phyloP scores from a whole-genome alignment of 1,284 basidiomycete species.

The Termitomyces sp. region DNA sequence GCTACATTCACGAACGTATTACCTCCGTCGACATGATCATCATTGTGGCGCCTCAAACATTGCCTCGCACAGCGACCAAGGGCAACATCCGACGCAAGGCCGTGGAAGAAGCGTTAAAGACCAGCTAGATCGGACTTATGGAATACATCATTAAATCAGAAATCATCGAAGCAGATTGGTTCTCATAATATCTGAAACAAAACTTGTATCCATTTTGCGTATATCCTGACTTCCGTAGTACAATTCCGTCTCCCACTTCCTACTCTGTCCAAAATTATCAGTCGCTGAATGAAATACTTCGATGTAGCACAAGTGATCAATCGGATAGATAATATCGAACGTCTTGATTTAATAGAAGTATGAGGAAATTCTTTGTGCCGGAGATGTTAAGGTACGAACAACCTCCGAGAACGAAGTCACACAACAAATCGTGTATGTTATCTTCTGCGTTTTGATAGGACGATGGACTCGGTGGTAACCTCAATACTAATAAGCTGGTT shows the following conservation, averaged over 20 bases:
- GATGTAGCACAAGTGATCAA: not conserved
- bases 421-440: not conserved
- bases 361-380: not conserved
- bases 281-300: not conserved
- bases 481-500: not conserved
- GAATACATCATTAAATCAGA: not conserved
- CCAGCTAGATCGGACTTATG: constrained; percentile 48
- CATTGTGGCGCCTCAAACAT: constrained; percentile 47
- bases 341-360: not conserved
- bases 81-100: constrained; percentile 63
- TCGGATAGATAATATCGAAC: not conserved
- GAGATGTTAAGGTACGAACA: not conserved
- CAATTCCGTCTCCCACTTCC: not conserved
- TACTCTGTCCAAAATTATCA: not conserved
- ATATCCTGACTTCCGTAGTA: not conserved
- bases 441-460: not conserved
- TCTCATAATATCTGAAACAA: not conserved
- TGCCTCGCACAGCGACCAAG: constrained; percentile 57
- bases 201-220: not conserved
- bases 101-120: constrained; percentile 51
- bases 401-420: not conserved
- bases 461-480: not conserved
- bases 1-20: constrained; percentile 67
- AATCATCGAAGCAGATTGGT: not conserved
- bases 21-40: constrained; percentile 48